Percentiles rank a stretch among this genome's conserved stretches.
These are phyloP conservation scores for Arabis hirsuta DNA, from an alignment of 345 rosid species.

Conservation along the genomic window DNA sequence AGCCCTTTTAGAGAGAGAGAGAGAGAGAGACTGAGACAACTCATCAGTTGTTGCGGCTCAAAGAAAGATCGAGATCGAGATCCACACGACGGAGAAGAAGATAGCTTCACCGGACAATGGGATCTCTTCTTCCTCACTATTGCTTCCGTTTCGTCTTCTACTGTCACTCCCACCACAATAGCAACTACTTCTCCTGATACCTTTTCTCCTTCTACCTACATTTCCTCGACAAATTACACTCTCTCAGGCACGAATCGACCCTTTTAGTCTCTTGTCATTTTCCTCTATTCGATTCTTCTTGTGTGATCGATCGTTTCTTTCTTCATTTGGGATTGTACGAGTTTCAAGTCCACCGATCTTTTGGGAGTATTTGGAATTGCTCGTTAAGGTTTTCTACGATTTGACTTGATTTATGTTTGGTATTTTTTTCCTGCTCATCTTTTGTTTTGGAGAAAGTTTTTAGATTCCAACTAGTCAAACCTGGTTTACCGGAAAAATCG, in stretches of 20 bases:
- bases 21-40: slow-evolving; percentile 34
- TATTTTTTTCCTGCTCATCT: neutral
- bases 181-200: slow-evolving; percentile 28
- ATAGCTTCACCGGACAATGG: slow-evolving; percentile 30
- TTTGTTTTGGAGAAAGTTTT: neutral
- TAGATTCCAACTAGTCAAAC: neutral
- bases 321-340: slow-evolving; percentile 3
- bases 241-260: slow-evolving; percentile 25
- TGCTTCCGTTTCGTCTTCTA: slow-evolving; percentile 33
- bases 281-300: slow-evolving; percentile 2
- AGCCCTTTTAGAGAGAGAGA: slow-evolving; percentile 42
- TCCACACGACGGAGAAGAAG: slow-evolving; percentile 38
- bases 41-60: slow-evolving; percentile 41
- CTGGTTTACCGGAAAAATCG: slow-evolving; percentile 7
- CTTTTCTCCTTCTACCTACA: slow-evolving; percentile 30
- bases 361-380: neutral
- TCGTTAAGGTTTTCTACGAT: neutral
- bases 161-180: slow-evolving; percentile 40
- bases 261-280: slow-evolving; percentile 15
- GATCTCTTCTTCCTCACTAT: slow-evolving; percentile 36
- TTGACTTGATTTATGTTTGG: neutral
- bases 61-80: slow-evolving; percentile 43
- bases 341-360: slow-evolving; percentile 24
- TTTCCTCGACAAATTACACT: slow-evolving; percentile 29
- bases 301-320: slow-evolving; percentile 32